Evolutionary conservation across 768 basidiomycete genomes (phyloP), one percentile per base, ranked within the genome.

Genomic region (Xanthoconium stramineum): DNA sequence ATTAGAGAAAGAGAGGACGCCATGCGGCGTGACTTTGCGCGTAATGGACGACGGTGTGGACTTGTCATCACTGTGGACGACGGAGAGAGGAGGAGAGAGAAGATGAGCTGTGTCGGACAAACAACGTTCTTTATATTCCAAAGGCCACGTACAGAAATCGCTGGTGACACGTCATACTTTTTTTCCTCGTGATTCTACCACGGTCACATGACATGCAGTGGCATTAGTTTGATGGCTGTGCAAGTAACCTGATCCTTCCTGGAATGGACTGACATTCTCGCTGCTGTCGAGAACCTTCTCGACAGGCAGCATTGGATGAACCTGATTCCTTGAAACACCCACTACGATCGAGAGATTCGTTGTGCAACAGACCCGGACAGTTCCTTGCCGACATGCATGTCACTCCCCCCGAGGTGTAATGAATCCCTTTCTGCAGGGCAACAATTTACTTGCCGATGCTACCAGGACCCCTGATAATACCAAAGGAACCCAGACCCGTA

Each of bases 1-100:
- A 79, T 19, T 60, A 88, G 60, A 46, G 86, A 85, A 64, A 89
- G 75, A 59, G 84, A 82, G 53, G 84, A 84, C 55, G 69, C 69
- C 66, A 77, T 66, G 61, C 76, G 78, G 70, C 80, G 77, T 68
- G 83, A 80, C 71, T 80, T 81, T 50, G 77, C 70, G 77, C 83
- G 82, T 66, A 83, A 79, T 65, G 83, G 81, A 61, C 76, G 78
- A 55, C 68, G 51, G 36, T 15, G 66, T 55, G 64, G 61, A 29
- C 55, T 53, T 45, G 69, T 68, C 69, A 69, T 70, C 67, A 50
- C 61, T 40, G 55, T 56, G 57, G 57, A 59, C 58, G 66, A 63
- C 58, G 47, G 5, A 11, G 62, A 56, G 51, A 13, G 29, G 47
- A 29, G 32, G 39, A 56, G 35, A 53, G 36, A 55, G 49, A 56